Base-by-base conservation (phyloP, 345 rosid genomes). In the Passiflora organensis region DNA sequence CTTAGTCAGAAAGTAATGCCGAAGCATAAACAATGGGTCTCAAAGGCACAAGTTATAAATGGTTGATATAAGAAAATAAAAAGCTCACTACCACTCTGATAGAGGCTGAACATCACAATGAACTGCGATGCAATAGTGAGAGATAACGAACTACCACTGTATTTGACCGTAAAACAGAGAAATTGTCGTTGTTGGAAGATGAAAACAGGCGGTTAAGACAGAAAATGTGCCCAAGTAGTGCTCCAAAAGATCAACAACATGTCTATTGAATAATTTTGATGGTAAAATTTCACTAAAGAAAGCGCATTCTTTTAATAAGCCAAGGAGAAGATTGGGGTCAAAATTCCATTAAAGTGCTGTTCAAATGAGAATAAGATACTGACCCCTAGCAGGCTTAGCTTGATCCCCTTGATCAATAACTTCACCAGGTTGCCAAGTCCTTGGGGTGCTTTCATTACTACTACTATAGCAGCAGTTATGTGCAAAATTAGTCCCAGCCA, bases 361-460 rank as follows among this genome's bases (percentile, higher is more conserved):
- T 58, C 41, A 57, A 63, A 53, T 16, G 6, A 48, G 32, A 51
- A 51, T 18, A 42, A 13, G 55, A 62, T 60, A 51, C 71, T 12
- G 39, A 83, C 90, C 84, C 74, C 82, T 76, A 41, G 41, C 28
- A 52, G 66, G 69, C 56, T 73, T 65, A 13, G 52, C 58, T 10
- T 63, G 65, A 64, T 75, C 67, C 32, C 47, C 62, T 44, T 0
- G 63, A 42, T 64, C 80, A 66, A 62, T 42, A 39, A 51, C 46
- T 61, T 76, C 69, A 20, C 71, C 52, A 50, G 56, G 45, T 19
- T 66, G 67, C 76, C 67, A 60, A 44, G 63, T 56, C 58, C 44
- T 78, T n/a, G 68, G 81, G 12, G 69, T 67, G 74, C 74, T 77
- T 43, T 77, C 85, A 53, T 53, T 76, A 52, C 78, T 73, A 43